Evolutionary conservation across 208 protist genomes (phyloP), one percentile per base, ranked within the genome.

Genomic region (Leishmania gerbilli): DNA sequence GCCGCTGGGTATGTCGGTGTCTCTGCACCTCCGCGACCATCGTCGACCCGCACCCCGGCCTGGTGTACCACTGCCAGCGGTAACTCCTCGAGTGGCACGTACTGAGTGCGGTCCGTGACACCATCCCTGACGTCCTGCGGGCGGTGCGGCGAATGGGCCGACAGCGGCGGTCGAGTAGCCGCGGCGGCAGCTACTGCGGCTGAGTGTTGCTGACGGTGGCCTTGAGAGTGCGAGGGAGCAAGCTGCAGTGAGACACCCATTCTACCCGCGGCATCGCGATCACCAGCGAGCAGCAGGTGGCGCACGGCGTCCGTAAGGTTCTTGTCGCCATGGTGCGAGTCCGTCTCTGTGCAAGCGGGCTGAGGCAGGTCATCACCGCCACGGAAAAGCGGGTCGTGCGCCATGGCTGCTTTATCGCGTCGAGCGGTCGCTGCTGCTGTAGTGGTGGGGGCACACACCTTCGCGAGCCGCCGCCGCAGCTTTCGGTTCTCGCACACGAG

Each of bases 401-500:
- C 21, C 67, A 71, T 31, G 34, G 40, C 40, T 15, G 67, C 67
- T 71, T 77, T 27, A 40, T 53, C 60, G 40, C 55, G 40, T 49
- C 40, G 4, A 47, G 40, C 13, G 40, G 40, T 27, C 40, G 67
- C 7, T 45, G 37, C 34, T n/a, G 45, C 45, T 19, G 71, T 37
- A 49, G 8, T 49, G 42, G n/a, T 11, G n/a, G 53, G 58, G 40
- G 65, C 65, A 34, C 4, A 74, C 80, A 75, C 77, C 51, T 78
- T 77, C 37, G 17, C 27, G 1, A 86, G 64, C 5, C 81, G 80
- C 55, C 80, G 77, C 21, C 81, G 81, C 76, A 96, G 75, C 40
- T 53, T 68, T 40, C 82, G 80, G 74, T 96, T 96, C 37, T 94
- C 88, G 13, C 81, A 40, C n/a, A 91, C 62, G 2, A 96, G 78